A percentile compares a stretch with the other conserved stretches of the same genome.
phyloP scores from a whole-genome alignment of 2,329 filamentous ascomycete species.

The Aureobasidium sp. region DNA sequence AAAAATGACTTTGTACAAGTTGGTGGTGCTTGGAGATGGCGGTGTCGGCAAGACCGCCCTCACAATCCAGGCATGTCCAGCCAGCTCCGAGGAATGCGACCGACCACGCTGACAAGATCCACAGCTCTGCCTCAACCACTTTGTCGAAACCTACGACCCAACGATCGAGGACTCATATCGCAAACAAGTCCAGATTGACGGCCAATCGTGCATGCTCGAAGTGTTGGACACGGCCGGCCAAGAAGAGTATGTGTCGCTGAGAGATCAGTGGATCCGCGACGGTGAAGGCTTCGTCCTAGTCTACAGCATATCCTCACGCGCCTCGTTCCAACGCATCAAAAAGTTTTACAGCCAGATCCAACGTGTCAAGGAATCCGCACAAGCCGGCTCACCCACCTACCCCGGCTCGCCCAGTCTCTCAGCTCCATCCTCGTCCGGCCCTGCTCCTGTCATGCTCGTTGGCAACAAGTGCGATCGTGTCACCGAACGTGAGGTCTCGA shows the following conservation, averaged over 20 bases:
- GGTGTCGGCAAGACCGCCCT: conserved; percentile 98
- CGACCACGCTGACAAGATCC: conserved; percentile 17
- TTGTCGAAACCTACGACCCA: conserved; percentile 81
- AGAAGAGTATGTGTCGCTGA: conserved; percentile 93
- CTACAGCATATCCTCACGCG: conserved; percentile 95
- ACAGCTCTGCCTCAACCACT: conserved; percentile 92
- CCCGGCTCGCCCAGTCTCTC: conserved; percentile 62
- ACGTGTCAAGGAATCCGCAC: conserved; percentile 84
- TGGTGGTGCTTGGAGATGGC: conserved; percentile 95
- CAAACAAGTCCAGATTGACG: conserved; percentile 76
- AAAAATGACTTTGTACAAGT: conserved; percentile 58
- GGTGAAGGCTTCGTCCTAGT: conserved; percentile 96
- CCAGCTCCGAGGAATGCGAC: background rate
- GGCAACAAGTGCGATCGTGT: conserved; percentile 98
- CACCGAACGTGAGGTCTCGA: conserved; percentile 91
- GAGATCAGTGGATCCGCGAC: conserved; percentile 97
- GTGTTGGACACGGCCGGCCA: conserved; percentile 95
- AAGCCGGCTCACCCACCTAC: conserved; percentile 66
- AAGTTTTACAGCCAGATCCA: conserved; percentile 96
- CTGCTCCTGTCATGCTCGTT: conserved; percentile 93
- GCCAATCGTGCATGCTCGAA: conserved; percentile 93
- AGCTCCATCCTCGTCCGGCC: conserved; percentile 47
- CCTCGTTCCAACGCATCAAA: conserved; percentile 90
- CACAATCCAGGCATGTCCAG: conserved; percentile 64
- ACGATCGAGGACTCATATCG: conserved; percentile 64